Conservation (phyloP, 352 stramenopile species). For the Pythium utonaiense region DNA sequence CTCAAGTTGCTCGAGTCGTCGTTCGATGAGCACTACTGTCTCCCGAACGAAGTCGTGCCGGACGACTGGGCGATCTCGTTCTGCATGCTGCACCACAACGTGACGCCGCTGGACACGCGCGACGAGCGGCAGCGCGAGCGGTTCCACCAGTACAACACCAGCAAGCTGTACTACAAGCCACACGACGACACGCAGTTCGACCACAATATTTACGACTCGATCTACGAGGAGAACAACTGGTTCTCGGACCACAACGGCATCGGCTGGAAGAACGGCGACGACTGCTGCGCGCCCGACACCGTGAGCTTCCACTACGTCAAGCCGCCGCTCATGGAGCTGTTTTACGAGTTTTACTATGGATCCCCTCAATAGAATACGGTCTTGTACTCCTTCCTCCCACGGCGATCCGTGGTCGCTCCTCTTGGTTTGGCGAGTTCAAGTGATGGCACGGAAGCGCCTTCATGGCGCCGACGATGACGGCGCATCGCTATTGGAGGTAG, state of each 20-base stretch:
- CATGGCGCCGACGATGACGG: not conserved
- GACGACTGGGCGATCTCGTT: slow-evolving; percentile 88
- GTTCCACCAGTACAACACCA: slow-evolving; percentile 84
- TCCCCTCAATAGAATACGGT: slow-evolving; percentile 18
- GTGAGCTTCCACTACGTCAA: slow-evolving; percentile 88
- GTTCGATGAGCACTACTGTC: slow-evolving; percentile 73
- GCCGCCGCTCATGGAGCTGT: slow-evolving; percentile 77
- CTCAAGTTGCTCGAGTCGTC: slow-evolving; percentile 58
- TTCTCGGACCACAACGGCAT: slow-evolving; percentile 81
- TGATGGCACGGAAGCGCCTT: not conserved
- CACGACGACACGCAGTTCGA: slow-evolving; percentile 74
- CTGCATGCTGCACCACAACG: slow-evolving; percentile 73
- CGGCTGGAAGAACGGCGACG: slow-evolving; percentile 73
- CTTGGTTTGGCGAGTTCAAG: too few species aligned
- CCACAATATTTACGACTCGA: slow-evolving; percentile 64
- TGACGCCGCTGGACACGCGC: slow-evolving; percentile 69
- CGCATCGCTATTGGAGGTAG: not conserved
- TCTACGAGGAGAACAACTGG: slow-evolving; percentile 88
- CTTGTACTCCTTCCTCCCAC: not conserved
- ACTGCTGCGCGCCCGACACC: slow-evolving; percentile 72
- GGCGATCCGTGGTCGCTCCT: too few species aligned
- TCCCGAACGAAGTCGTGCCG: slow-evolving; percentile 63
- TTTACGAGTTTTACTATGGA: slow-evolving; percentile 82
- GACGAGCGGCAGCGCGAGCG: slow-evolving; percentile 65
- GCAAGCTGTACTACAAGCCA: slow-evolving; percentile 57